Conservation (phyloP, 768 basidiomycete species). For the Favolaschia claudopus region DNA sequence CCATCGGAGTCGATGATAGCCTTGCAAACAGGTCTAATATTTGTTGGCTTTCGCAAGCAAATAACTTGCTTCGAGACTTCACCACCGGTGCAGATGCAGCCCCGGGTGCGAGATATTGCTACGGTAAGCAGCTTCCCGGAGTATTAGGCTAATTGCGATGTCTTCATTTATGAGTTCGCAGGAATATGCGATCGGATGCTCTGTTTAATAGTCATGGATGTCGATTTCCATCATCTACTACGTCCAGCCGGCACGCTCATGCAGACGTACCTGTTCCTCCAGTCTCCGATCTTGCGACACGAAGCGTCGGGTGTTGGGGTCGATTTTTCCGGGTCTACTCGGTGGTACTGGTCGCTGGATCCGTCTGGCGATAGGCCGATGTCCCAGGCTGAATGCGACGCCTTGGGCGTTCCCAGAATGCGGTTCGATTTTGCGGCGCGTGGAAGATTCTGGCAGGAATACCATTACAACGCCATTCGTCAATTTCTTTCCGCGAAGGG, state of each 20-base stretch:
- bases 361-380: neutral
- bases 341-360: neutral
- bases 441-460: neutral
- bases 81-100: too few relatives aligned
- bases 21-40: neutral
- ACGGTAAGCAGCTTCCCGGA: neutral
- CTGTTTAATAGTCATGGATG: neutral
- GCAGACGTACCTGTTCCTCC: neutral
- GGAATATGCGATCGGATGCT: neutral
- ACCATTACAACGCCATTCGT: neutral
- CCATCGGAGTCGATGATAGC: neutral
- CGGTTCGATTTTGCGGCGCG: neutral
- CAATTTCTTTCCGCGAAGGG: neutral
- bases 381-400: neutral
- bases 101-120: neutral
- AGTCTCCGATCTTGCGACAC: neutral
- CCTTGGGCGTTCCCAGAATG: neutral
- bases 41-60: conserved; percentile 2
- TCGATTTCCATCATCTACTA: neutral
- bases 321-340: neutral
- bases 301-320: neutral
- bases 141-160: neutral
- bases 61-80: too few relatives aligned
- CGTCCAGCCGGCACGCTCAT: neutral
- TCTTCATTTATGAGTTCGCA: too few relatives aligned